Conservation (phyloP, 305 asterid species). For the Fraxinus angustifolia region DNA sequence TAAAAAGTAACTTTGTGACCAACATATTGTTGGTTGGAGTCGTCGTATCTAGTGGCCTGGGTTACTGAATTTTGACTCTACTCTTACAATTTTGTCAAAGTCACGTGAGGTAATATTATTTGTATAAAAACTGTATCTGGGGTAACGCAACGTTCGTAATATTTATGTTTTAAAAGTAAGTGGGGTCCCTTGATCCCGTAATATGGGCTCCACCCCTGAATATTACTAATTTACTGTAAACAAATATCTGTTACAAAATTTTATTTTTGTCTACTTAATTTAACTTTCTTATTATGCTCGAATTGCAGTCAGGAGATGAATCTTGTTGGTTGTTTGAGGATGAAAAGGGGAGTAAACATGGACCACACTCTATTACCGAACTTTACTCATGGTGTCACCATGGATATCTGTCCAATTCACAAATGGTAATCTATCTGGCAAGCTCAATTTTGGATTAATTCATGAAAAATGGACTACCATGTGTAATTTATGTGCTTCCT, state of each 20-base stretch:
- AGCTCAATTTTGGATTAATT: conserved; percentile 11
- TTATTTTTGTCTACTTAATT: neutral
- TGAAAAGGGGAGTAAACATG: conserved; percentile 65
- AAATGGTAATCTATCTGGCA: conserved; percentile 45
- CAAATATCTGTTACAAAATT: neutral
- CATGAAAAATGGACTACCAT: neutral
- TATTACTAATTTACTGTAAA: neutral
- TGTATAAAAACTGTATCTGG: neutral
- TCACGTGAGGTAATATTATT: neutral
- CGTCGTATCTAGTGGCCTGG: neutral
- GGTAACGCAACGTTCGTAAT: neutral
- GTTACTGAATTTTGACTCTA: neutral
- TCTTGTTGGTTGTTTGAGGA: conserved; percentile 84
- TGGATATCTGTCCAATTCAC: conserved; percentile 56
- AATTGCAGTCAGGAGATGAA: conserved; percentile 57
- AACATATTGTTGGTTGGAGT: neutral
- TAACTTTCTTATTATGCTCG: conserved; percentile 1
- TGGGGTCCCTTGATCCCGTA: neutral
- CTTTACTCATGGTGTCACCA: conserved; percentile 75
- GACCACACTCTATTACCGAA: conserved; percentile 74
- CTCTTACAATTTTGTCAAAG: neutral
- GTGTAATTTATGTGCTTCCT: neutral
- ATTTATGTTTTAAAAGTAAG: neutral
- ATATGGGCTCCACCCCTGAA: neutral
- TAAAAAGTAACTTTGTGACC: neutral